Base-by-base conservation (phyloP, 345 rosid genomes). In the Hypericum perforatum region DNA sequence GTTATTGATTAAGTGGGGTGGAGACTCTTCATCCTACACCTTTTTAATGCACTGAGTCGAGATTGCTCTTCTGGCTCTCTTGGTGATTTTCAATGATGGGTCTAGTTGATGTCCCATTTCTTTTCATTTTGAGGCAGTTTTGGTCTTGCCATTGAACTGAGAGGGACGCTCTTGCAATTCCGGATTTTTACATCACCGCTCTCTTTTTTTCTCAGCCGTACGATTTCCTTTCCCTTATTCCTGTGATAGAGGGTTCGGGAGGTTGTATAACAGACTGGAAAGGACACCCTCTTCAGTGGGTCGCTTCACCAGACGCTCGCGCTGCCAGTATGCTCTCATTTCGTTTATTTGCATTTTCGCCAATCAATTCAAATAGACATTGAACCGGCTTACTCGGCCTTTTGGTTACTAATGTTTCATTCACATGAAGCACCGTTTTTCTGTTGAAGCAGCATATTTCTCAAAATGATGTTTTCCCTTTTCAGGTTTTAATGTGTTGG, bases 171-270 rank as follows among this genome's bases (percentile, higher is more conserved):
- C 32, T 22, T 22, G 32, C 32, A 22, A 4, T 22, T 22, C 29
- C 50, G 13, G 15, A 14, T 41, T 3, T 40, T 46, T 22, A 32
- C 22, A 22, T 46, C 10, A 45, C 13, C 10, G 45, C 9, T 8
- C 52, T 14, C 15, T 39, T 11, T 43, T 46, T 11, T 45, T 8
- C 0, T 41, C 86, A 88, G 97, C 98, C 97, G 14, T 88, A 88
- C 57, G 97, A 92, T 66, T 74, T 88, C 71, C 86, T 92, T 36
- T 74, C 98, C 13, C 82, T 92, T 63, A 69, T 92, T 50, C 97
- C 97, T 3, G 94, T 92, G 52, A 83, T 88, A 53, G 89, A 85
- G 73, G 97, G 97, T 13, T 80, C 95, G 49, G 97, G 95, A 32
- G 98, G 98, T 45, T 66, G 67, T 22, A 76, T 88, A 69, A 92